These are phyloP conservation scores for Trichoderma sp. DNA, from an alignment of 2,329 filamentous ascomycete species.

Conservation along the genomic window DNA sequence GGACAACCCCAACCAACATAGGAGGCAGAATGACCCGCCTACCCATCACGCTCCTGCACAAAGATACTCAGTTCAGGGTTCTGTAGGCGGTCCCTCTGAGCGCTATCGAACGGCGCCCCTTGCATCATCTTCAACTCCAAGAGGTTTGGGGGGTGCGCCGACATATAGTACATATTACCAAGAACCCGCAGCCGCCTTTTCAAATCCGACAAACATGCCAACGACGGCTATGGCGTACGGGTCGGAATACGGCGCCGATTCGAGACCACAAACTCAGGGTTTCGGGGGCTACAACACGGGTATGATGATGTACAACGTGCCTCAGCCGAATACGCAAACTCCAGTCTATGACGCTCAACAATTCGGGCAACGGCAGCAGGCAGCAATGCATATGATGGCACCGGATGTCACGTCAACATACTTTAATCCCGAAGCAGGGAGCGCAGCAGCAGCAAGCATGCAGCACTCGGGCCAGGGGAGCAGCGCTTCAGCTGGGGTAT, in stretches of 20 bases:
- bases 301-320: slow-evolving; percentile 77
- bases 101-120: slow-evolving; percentile 51
- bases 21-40: slow-evolving; percentile 36
- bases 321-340: slow-evolving; percentile 59
- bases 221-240: slow-evolving; percentile 56
- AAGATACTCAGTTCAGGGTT: slow-evolving; percentile 51
- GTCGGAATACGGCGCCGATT: slow-evolving; percentile 63
- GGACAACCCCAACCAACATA: slow-evolving; percentile 20
- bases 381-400: slow-evolving; percentile 69
- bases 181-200: slow-evolving; percentile 51
- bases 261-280: slow-evolving; percentile 53
- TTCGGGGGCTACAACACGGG: slow-evolving; percentile 60
- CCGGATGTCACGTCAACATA: slow-evolving; percentile 62
- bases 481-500: slow-evolving; percentile 58
- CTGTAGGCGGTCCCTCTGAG: slow-evolving; percentile 40
- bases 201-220: slow-evolving; percentile 56
- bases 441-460: slow-evolving; percentile 56
- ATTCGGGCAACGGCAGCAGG: slow-evolving; percentile 73
- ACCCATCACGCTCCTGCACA: slow-evolving; percentile 59
- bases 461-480: slow-evolving; percentile 49
- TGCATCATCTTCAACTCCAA: slow-evolving; percentile 46
- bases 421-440: slow-evolving; percentile 48
- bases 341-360: slow-evolving; percentile 74
- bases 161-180: slow-evolving; percentile 61
- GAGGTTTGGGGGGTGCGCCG: slow-evolving; percentile 55